Percentiles rank a stretch among this genome's conserved stretches.
Conservation (phyloP, 2,329 filamentous ascomycete species). For the Pleurostoma richardsiae region DNA sequence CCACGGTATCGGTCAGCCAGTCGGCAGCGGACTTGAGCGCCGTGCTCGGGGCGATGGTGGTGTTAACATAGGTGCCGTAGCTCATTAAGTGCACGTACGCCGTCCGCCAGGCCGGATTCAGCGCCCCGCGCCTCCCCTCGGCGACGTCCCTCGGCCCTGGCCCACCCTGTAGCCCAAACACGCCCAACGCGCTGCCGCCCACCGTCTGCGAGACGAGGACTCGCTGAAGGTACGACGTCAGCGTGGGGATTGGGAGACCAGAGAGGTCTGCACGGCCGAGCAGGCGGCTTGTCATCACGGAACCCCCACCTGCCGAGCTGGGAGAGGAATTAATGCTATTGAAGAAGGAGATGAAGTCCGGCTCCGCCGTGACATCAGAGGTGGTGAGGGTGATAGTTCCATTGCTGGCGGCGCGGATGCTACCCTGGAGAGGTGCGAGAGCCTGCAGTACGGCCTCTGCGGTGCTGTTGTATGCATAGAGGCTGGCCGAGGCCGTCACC, state of each 20-base stretch:
- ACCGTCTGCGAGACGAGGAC: background rate
- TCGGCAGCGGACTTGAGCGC: slow-evolving; percentile 1
- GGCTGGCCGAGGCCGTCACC: background rate
- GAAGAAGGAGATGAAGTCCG: no score
- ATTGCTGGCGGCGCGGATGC: background rate
- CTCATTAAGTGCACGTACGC: slow-evolving; percentile 3
- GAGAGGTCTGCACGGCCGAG: slow-evolving; percentile 10
- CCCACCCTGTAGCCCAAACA: slow-evolving; percentile 9
- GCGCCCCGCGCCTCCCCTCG: slow-evolving; percentile 4
- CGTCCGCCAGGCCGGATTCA: slow-evolving; percentile 5
- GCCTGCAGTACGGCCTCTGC: background rate
- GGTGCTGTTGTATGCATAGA: slow-evolving; percentile 1
- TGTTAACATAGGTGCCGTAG: no score
- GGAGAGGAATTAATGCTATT: no score
- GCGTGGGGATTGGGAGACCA: slow-evolving; percentile 1
- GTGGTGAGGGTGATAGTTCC: background rate
- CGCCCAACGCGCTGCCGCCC: slow-evolving; percentile 1
- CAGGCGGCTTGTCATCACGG: slow-evolving; percentile 6
- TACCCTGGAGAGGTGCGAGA: no score
- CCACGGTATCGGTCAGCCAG: slow-evolving; percentile 3
- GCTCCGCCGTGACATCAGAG: background rate
- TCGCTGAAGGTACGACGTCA: slow-evolving; percentile 6
- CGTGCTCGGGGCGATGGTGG: slow-evolving; percentile 2
- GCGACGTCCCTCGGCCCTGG: slow-evolving; percentile 2
- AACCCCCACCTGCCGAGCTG: no score